A percentile compares a stretch with the other conserved stretches of the same genome.
These are phyloP conservation scores for Metschnikowia cerradonensis DNA, from an alignment of 805 yeast genomes.

Conservation along the genomic window DNA sequence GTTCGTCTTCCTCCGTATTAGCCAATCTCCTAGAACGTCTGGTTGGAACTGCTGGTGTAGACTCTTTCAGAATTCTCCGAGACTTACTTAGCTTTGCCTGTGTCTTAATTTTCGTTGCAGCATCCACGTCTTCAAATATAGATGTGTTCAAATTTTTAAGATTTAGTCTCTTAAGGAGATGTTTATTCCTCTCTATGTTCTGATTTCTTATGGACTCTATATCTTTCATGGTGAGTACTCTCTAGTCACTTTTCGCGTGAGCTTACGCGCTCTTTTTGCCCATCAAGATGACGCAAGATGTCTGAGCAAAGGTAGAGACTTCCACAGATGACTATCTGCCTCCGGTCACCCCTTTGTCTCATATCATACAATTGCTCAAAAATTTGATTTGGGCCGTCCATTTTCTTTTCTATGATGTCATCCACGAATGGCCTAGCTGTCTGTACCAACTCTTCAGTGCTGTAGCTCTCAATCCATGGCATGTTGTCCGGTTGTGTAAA, in stretches of 20 bases:
- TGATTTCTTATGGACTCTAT: constrained; percentile 28
- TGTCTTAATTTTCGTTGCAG: constrained; percentile 16
- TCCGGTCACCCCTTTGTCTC: constrained; percentile 19
- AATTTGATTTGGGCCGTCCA: neutral
- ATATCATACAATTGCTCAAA: constrained; percentile 9
- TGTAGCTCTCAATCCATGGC: constrained; percentile 82
- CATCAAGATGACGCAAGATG: constrained; percentile 23
- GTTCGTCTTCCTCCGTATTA: constrained; percentile 40
- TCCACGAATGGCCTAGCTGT: constrained; percentile 22
- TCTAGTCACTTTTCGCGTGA: neutral
- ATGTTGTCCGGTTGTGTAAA: constrained; percentile 77
- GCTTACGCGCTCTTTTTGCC: constrained; percentile 5
- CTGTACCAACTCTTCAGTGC: constrained; percentile 27
- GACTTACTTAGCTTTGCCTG: constrained; percentile 19
- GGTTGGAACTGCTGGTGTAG: constrained; percentile 44
- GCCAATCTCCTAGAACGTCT: constrained; percentile 78
- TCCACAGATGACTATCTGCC: constrained; percentile 39
- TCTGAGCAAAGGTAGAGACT: constrained; percentile 42
- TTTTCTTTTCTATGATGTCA: constrained; percentile 11
- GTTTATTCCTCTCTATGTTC: constrained; percentile 80
- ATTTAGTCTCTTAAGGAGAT: constrained; percentile 66
- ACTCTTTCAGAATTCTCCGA: constrained; percentile 19
- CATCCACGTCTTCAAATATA: constrained; percentile 45
- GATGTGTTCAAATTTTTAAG: constrained; percentile 55
- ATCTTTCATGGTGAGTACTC: constrained; percentile 1